Percentiles rank a stretch among this genome's conserved stretches.
Conservation (phyloP, 495 filamentous ascomycete species). For the Cetradonia linearis region DNA sequence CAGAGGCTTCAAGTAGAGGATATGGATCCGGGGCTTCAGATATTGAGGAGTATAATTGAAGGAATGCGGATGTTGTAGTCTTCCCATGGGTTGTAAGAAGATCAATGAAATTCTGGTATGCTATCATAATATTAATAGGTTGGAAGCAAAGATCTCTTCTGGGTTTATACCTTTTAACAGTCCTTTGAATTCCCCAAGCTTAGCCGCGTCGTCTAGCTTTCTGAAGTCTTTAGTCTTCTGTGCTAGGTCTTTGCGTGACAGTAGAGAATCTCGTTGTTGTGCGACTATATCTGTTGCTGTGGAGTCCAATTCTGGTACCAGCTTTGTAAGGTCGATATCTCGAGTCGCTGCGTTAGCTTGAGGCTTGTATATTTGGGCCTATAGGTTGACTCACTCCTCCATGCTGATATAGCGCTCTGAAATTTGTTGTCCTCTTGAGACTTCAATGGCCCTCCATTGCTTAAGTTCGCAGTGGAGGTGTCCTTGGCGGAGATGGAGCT, state of each 20-base stretch:
- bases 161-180: conserved; percentile 62
- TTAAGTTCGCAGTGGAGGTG: conserved; percentile 5
- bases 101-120: conserved; percentile 96
- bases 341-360: conserved; percentile 27
- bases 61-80: conserved; percentile 77
- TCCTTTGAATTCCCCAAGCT: conserved; percentile 77
- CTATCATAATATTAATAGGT: conserved; percentile 35
- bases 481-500: conserved; percentile 7
- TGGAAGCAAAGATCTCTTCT: background rate
- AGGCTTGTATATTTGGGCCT: conserved; percentile 7
- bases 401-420: conserved; percentile 87
- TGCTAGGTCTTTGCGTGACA: conserved; percentile 91
- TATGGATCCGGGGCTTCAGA: conserved; percentile 97
- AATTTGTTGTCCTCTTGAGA: conserved; percentile 72
- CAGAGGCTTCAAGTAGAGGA: conserved; percentile 86
- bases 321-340: conserved; percentile 82
- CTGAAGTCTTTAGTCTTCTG: conserved; percentile 98
- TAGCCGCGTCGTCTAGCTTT: conserved; percentile 85
- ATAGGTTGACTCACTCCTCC: conserved; percentile 61
- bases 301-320: conserved; percentile 79
- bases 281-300: conserved; percentile 87
- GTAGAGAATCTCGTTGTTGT: conserved; percentile 81
- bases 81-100: conserved; percentile 91
- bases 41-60: conserved; percentile 83
- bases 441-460: conserved; percentile 9